Evolutionary conservation across 164 flowering plant genomes (phyloP), one percentile per base, ranked within the genome.

Genomic region (Aristolochia californica): DNA sequence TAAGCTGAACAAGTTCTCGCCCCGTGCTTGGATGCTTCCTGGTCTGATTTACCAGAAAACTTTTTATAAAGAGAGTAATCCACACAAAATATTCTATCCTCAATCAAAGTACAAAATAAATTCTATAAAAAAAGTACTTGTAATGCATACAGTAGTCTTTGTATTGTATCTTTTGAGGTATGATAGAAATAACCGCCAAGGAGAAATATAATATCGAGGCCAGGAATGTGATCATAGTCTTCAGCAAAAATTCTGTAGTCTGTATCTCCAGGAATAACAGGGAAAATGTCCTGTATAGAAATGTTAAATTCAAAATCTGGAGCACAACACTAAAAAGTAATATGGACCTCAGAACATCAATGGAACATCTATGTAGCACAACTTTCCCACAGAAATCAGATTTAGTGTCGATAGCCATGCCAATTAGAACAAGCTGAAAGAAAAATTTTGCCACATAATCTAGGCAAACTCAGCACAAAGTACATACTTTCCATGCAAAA

Each of bases 21-120:
- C 99, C 38, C 99, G 96, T 65, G 97, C 97, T 84, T 93, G 97
- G 59, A 93, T 77, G 78, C 97, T 93, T 64, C 99, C 97, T 44
- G 97, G 96, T 77, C 99, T 93, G 68, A 48, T 45, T 62, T 27
- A 47, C 58, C 53, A 16, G 43, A 62, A 30, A 15, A 20, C 13
- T 22, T n/a, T 22, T 15, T 16, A 16, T 23, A 15, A 51, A 13
- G 51, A 40, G 51, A 45, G 23, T 43, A 26, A 60, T 24, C 5
- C 53, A 59, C 13, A 24, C 5, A 0, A 47, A 48, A 47, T 5
- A 21, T 44, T 22, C 40, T n/a, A 53, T 28, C 59, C 28, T 28
- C 30, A 43, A 25, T 53, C 43, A 20, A 47, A 30, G 15, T 5
- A 26, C 50, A 68, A 51, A 45, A 26, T 51, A 59, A 26, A 43